Base-by-base conservation (phyloP, 176 grass and related monocot genomes). In the Hordeum marinum region DNA sequence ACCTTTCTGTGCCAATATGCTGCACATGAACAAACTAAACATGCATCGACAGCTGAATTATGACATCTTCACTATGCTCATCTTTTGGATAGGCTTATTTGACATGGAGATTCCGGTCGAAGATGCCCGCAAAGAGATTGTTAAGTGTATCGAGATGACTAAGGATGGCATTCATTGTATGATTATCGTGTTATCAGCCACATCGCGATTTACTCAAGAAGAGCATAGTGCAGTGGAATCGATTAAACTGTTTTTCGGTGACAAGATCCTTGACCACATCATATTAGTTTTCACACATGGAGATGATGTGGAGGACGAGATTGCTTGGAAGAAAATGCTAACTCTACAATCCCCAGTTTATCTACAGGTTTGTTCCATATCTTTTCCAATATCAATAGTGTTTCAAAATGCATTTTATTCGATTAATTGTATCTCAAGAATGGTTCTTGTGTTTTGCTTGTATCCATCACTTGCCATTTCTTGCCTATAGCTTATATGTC, bases 161-260 rank as follows among this genome's bases (percentile, higher is more conserved):
- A 91, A 88, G 69, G 86, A 96, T 85, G 94, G 94, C 17, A 93
- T 96, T 60, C 91, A 93, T 62, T 89, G 89, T 1, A 72, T 93
- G 69, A 61, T 93, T 18, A 88, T 96, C 84, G 94, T 96, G 21
- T 91, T 96, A 15, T 91, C 91, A 39, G 83, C 87, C 21, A 66
- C 75, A 8, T 61, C 82, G 40, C 87, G 87, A 8, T 93, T 96
- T 52, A 86, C 94, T 57, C 20, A 32, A 39, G 94, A 87, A 83
- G 94, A 96, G 81, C 80, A 85, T 9, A 75, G 69, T 4, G 85
- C 91, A 9, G 78, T 96, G 8, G 78, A 93, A 57, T 83, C 73
- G 7, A 81, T 93, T 36, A 89, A 88, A 75, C 83, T 81, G n/a
- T 93, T 91, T 26, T 96, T 96, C 2, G 87, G 89, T 8, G 91